A percentile compares a stretch with the other conserved stretches of the same genome.
Conservation (phyloP, 2,329 filamentous ascomycete species). For the Fusarium azukiicola region DNA sequence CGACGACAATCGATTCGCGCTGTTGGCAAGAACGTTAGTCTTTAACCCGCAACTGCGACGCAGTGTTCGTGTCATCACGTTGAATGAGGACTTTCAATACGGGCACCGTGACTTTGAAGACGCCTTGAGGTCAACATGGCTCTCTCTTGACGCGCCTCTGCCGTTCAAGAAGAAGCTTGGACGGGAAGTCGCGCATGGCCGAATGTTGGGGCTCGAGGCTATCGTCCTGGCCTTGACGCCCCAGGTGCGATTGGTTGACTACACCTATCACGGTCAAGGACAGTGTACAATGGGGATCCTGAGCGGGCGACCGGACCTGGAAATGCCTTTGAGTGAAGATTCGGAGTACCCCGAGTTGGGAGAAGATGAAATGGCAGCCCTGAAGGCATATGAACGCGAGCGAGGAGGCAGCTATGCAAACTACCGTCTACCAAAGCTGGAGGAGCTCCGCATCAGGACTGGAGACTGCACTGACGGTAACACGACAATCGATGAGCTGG, state of each 20-base stretch:
- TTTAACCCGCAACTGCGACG: slow-evolving; percentile 2
- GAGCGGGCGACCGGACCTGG: not conserved
- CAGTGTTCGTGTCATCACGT: not conserved
- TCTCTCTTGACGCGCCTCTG: not conserved
- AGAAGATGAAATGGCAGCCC: not conserved
- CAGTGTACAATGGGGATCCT: not conserved
- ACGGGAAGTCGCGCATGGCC: not conserved
- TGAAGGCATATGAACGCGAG: not conserved
- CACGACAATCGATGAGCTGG: not conserved
- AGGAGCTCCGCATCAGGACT: not conserved
- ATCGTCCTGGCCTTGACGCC: not conserved
- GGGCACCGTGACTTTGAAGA: not conserved
- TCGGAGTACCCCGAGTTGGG: not conserved
- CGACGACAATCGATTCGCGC: not conserved
- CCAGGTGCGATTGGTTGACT: slow-evolving; percentile 1
- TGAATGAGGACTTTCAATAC: not conserved
- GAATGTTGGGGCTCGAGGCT: not conserved
- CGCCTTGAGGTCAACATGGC: not conserved
- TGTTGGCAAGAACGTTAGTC: not conserved
- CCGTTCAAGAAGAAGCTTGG: slow-evolving; percentile 2
- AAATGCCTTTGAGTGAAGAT: not conserved
- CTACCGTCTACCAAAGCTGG: not conserved
- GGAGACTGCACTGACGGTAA: not conserved
- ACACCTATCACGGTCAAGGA: not conserved
- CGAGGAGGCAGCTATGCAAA: not conserved